phyloP scores from a whole-genome alignment of 2,329 filamentous ascomycete genomes.

The Leptographium lundbergii region DNA sequence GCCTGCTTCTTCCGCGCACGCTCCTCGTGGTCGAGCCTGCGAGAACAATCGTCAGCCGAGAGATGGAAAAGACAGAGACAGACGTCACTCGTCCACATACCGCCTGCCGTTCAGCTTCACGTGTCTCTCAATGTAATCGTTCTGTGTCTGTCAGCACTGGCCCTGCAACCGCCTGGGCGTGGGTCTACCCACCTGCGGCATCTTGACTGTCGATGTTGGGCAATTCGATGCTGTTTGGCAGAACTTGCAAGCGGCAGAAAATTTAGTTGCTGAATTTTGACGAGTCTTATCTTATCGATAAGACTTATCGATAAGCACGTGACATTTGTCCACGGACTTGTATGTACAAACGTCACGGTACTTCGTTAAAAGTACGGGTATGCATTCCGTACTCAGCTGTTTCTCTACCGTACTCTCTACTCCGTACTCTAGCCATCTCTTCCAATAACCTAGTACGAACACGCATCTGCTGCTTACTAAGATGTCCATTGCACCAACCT shows the following conservation, averaged over 20 bases:
- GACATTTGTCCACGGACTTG: too few species aligned
- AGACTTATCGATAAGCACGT: too few species aligned
- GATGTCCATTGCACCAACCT: too few species aligned
- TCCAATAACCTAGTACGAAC: too few species aligned
- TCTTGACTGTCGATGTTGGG: slow-evolving; percentile 4
- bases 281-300: neutral
- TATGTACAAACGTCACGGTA: too few species aligned
- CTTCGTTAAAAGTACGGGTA: too few species aligned
- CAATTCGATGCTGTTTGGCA: neutral
- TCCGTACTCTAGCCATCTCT: too few species aligned
- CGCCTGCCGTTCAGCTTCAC: slow-evolving; percentile 41
- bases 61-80: slow-evolving; percentile 29
- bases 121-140: slow-evolving; percentile 74
- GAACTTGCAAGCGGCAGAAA: neutral
- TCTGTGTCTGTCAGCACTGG: slow-evolving; percentile 43
- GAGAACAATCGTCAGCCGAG: neutral
- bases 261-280: neutral
- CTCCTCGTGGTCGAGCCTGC: slow-evolving; percentile 69
- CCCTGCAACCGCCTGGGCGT: too few species aligned
- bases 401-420: too few species aligned
- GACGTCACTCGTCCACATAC: slow-evolving; percentile 8
- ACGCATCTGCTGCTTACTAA: too few species aligned
- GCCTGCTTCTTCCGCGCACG: slow-evolving; percentile 75
- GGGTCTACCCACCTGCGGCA: slow-evolving; percentile 8
- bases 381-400: too few species aligned